Conservation (phyloP, 73 alveolate genomes). For the Paramecium primaurelia region DNA sequence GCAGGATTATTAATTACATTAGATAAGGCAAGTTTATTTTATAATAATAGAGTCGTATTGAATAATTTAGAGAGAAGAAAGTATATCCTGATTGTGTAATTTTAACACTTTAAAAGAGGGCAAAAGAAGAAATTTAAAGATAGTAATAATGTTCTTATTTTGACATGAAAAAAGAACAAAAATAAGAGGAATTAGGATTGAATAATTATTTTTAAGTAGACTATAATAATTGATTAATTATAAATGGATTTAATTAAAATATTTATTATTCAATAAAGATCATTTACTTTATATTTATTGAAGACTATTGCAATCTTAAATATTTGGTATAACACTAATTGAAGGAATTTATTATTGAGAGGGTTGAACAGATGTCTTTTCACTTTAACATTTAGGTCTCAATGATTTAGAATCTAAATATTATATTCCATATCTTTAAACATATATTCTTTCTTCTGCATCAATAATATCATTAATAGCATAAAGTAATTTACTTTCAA, state of each 20-base stretch:
- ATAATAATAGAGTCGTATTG: not conserved
- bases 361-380: not conserved
- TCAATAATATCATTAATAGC: not conserved
- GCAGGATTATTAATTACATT: constrained; percentile 15
- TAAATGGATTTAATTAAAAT: not conserved
- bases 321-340: not conserved
- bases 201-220: not conserved
- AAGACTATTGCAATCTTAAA: not conserved
- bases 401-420: not conserved
- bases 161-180: not conserved
- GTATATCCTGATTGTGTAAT: constrained; percentile 42
- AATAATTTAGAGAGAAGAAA: constrained; percentile 15
- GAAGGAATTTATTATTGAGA: not conserved
- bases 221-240: not conserved
- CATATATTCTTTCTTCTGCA: not conserved
- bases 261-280: not conserved
- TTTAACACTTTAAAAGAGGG: not conserved
- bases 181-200: not conserved
- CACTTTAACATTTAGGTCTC: not conserved
- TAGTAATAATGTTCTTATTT: not conserved
- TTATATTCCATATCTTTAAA: not conserved
- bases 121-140: not conserved
- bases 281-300: not conserved
- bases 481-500: not conserved
- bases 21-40: constrained; percentile 3